Evolutionary conservation across 1,284 basidiomycete species (phyloP).

Genomic region (Cronartium quercuum): DNA sequence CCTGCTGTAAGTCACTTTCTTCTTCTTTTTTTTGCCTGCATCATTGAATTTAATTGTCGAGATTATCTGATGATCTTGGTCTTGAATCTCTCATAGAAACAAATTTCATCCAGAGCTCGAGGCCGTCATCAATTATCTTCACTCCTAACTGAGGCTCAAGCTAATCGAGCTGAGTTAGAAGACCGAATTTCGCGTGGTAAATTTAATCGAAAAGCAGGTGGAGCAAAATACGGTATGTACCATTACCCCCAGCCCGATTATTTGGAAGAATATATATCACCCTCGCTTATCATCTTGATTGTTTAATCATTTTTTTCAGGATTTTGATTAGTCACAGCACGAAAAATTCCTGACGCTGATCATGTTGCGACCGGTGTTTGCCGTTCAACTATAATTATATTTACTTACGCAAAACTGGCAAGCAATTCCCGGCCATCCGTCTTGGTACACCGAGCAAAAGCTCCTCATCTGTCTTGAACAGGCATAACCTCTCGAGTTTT

Average conservation of each 20-base stretch:
- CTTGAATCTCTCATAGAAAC: slow-evolving; percentile 30
- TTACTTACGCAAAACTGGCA: too few relatives aligned
- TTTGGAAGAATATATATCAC: not conserved
- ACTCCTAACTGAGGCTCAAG: slow-evolving; percentile 45
- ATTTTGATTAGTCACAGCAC: too few relatives aligned
- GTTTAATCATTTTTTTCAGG: not conserved
- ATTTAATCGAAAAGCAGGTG: slow-evolving; percentile 44
- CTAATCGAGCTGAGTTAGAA: slow-evolving; percentile 46
- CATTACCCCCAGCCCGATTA: not conserved
- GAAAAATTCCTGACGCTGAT: too few relatives aligned
- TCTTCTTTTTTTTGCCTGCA: not conserved
- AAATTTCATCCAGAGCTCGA: slow-evolving; percentile 39
- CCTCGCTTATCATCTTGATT: not conserved
- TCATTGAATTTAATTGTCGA: not conserved
- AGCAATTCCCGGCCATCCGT: too few relatives aligned
- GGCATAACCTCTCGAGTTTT: too few relatives aligned
- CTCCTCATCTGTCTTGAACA: too few relatives aligned
- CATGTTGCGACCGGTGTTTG: too few relatives aligned
- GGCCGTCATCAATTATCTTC: slow-evolving; percentile 44
- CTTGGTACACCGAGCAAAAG: too few relatives aligned
- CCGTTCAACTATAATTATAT: too few relatives aligned
- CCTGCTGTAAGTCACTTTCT: slow-evolving; percentile 1
- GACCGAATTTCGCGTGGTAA: slow-evolving; percentile 46
- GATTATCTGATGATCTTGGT: not conserved
- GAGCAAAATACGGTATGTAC: slow-evolving; percentile 45